phyloP scores from a whole-genome alignment of 2,329 filamentous ascomycete genomes.

The Trichoderma koningii region DNA sequence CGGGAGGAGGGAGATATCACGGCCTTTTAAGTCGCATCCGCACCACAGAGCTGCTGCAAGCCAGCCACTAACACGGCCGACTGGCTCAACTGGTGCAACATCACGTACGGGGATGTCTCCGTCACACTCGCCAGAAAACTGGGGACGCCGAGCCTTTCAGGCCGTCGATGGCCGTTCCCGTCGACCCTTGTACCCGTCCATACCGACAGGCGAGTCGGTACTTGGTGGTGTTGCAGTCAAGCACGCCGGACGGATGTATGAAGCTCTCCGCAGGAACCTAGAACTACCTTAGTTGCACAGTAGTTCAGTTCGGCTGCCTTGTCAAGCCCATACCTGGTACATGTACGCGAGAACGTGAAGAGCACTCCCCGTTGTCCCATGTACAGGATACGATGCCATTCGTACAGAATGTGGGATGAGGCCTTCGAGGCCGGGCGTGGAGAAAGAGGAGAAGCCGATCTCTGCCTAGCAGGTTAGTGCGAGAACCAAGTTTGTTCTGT shows the following conservation, averaged over 20 bases:
- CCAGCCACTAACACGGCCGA: slow-evolving; percentile 6
- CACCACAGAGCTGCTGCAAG: not conserved
- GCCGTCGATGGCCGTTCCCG: slow-evolving; percentile 19
- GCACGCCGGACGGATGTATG: slow-evolving; percentile 2
- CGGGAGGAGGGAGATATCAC: slow-evolving; percentile 5
- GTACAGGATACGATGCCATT: not conserved
- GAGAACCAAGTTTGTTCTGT: not conserved
- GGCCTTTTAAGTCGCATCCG: slow-evolving; percentile 27
- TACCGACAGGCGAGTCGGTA: not conserved
- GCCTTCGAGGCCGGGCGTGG: slow-evolving; percentile 16
- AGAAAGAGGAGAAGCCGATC: slow-evolving; percentile 1
- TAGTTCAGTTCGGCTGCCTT: not conserved
- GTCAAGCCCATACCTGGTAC: not conserved
- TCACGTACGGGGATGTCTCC: slow-evolving; percentile 16
- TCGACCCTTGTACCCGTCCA: not conserved
- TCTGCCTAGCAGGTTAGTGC: not conserved
- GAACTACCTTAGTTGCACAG: not conserved
- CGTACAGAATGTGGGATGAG: not conserved
- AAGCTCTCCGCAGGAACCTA: not conserved
- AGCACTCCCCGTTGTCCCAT: not conserved
- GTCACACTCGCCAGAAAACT: slow-evolving; percentile 8
- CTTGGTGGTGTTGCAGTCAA: not conserved
- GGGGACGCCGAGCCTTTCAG: not conserved
- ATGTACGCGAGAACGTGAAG: not conserved
- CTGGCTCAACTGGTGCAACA: slow-evolving; percentile 8